Conservation (phyloP, 2,329 filamentous ascomycete species). For the Fusarium stilboides region DNA sequence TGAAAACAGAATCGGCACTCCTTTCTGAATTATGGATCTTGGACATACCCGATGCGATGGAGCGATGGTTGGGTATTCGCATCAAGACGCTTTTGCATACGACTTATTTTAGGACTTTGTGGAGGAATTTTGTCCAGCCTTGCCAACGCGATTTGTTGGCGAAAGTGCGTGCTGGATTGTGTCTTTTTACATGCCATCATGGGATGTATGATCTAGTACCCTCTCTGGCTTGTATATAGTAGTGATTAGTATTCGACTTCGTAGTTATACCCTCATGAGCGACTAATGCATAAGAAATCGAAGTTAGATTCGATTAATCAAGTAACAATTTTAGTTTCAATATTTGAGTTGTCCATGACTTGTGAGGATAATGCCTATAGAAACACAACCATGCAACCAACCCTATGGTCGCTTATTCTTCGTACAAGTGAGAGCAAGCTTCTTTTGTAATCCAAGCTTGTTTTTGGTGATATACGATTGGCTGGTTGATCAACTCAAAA, state of each 20-base stretch:
- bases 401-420: no score
- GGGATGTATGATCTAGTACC: constrained; percentile 22
- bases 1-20: constrained; percentile 39
- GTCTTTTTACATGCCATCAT: constrained; percentile 41
- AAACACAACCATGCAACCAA: no score
- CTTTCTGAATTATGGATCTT: constrained; percentile 30
- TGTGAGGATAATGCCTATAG: background rate
- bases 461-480: constrained; percentile 38
- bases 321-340: constrained; percentile 11
- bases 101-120: constrained; percentile 36
- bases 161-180: constrained; percentile 42
- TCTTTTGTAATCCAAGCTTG: constrained; percentile 8
- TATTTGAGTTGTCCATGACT: background rate
- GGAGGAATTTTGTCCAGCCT: constrained; percentile 29
- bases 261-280: constrained; percentile 58
- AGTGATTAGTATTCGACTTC: constrained; percentile 54
- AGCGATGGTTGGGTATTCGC: constrained; percentile 45
- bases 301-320: constrained; percentile 47
- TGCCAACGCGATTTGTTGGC: constrained; percentile 37
- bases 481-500: constrained; percentile 24
- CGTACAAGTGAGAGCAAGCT: background rate
- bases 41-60: constrained; percentile 25
- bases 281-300: constrained; percentile 53
- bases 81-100: constrained; percentile 42
- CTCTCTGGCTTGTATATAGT: constrained; percentile 49